Conservation (phyloP, 2,329 filamentous ascomycete genomes). For the Penicillium sp. region DNA sequence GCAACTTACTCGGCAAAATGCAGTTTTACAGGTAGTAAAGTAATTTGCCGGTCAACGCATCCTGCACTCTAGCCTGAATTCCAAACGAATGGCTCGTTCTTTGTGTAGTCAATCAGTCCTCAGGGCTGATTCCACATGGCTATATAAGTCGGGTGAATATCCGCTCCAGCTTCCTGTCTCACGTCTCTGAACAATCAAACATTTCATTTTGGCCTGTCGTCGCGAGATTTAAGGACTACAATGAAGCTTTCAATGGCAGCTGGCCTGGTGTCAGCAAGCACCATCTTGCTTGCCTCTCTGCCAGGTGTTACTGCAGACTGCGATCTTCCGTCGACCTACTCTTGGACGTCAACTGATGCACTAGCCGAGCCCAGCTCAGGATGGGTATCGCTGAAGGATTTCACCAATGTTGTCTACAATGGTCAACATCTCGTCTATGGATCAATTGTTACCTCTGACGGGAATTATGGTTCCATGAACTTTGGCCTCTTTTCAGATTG, state of each 20-base stretch:
- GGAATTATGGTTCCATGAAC: slow-evolving; percentile 59
- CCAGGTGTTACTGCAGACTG: background rate
- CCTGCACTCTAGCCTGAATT: background rate
- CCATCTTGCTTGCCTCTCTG: background rate
- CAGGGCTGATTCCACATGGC: background rate
- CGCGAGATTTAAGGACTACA: background rate
- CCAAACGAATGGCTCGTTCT: background rate
- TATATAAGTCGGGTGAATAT: background rate
- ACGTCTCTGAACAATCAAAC: background rate
- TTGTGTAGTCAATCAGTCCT: background rate
- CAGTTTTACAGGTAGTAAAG: background rate
- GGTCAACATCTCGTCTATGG: slow-evolving; percentile 63
- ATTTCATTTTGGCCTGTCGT: background rate
- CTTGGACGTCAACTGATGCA: slow-evolving; percentile 55
- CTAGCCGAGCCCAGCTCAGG: slow-evolving; percentile 56
- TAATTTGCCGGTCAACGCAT: background rate
- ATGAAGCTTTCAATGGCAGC: background rate
- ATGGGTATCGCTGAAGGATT: slow-evolving; percentile 65
- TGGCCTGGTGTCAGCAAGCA: background rate
- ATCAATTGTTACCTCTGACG: slow-evolving; percentile 46
- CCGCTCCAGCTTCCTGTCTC: too few relatives aligned
- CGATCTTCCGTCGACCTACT: slow-evolving; percentile 56
- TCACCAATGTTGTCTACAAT: slow-evolving; percentile 58
- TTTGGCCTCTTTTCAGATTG: slow-evolving; percentile 59
- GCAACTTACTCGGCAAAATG: background rate